Evolutionary conservation across 2,329 filamentous ascomycete species (phyloP).

Genomic region (Fusarium oligoseptatum): DNA sequence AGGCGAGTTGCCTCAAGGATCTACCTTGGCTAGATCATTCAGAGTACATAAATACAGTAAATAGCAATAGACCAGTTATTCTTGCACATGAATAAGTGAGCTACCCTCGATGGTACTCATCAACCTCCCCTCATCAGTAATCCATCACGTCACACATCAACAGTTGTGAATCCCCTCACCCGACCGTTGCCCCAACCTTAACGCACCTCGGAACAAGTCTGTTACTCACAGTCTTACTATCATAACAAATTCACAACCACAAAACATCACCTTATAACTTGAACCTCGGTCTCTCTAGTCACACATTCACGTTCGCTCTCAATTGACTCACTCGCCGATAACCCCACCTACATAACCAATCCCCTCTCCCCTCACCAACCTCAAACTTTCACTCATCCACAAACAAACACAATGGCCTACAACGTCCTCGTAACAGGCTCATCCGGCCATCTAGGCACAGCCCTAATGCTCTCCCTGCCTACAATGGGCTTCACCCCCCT

Average conservation of each 20-base stretch:
- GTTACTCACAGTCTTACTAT: constrained; percentile 25
- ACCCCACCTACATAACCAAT: constrained; percentile 35
- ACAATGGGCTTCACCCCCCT: constrained; percentile 55
- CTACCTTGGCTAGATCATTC: background rate
- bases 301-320: background rate
- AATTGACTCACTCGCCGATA: constrained; percentile 36
- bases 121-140: background rate
- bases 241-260: background rate
- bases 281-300: background rate
- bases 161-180: background rate
- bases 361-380: background rate
- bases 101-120: background rate
- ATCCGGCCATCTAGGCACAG: constrained; percentile 60
- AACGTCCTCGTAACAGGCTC: constrained; percentile 62
- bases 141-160: background rate
- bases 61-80: background rate
- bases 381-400: background rate
- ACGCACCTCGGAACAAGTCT: constrained; percentile 3
- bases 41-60: background rate
- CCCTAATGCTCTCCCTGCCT: constrained; percentile 59
- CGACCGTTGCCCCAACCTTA: background rate
- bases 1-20: background rate
- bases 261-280: background rate
- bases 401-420: constrained; percentile 24
- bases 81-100: background rate